Percentiles rank a stretch among this genome's conserved stretches.
phyloP scores from a whole-genome alignment of 2,329 filamentous ascomycete species.

The Camillea tinctor region DNA sequence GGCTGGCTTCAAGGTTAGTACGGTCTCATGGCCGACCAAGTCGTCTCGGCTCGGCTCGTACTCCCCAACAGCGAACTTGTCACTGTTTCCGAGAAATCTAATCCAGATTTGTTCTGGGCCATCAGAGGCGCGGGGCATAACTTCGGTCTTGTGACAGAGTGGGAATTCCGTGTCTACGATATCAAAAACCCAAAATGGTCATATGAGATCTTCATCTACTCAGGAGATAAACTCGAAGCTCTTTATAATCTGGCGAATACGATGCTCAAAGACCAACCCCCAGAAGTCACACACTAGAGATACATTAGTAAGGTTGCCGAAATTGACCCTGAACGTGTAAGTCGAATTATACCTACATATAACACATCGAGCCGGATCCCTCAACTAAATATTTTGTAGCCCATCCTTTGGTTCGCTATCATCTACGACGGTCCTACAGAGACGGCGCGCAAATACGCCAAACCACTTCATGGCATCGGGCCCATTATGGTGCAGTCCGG shows the following conservation, averaged over 20 bases:
- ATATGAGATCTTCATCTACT: slow-evolving; percentile 22
- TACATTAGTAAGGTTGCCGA: slow-evolving; percentile 18
- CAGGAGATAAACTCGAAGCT: slow-evolving; percentile 19
- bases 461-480: slow-evolving; percentile 17
- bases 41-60: slow-evolving; percentile 17
- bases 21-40: slow-evolving; percentile 19
- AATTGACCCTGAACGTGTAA: slow-evolving; percentile 18
- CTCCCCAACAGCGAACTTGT: slow-evolving; percentile 17
- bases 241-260: slow-evolving; percentile 13
- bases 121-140: slow-evolving; percentile 22
- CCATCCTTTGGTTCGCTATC: slow-evolving; percentile 22
- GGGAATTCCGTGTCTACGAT: slow-evolving; percentile 15
- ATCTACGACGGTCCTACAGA: slow-evolving; percentile 18
- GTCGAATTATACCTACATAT: not conserved
- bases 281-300: slow-evolving; percentile 15
- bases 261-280: slow-evolving; percentile 14
- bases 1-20: slow-evolving; percentile 24
- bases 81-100: slow-evolving; percentile 17
- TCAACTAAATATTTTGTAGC: slow-evolving; percentile 8
- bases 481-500: slow-evolving; percentile 13
- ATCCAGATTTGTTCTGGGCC: slow-evolving; percentile 31
- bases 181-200: slow-evolving; percentile 12
- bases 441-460: slow-evolving; percentile 13
- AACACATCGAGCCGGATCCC: not conserved
- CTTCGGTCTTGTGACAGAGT: slow-evolving; percentile 21